Percentiles rank a stretch among this genome's conserved stretches.
Evolutionary conservation across 2,329 filamentous ascomycete genomes (phyloP).

Genomic region (Alternaria arborescens): DNA sequence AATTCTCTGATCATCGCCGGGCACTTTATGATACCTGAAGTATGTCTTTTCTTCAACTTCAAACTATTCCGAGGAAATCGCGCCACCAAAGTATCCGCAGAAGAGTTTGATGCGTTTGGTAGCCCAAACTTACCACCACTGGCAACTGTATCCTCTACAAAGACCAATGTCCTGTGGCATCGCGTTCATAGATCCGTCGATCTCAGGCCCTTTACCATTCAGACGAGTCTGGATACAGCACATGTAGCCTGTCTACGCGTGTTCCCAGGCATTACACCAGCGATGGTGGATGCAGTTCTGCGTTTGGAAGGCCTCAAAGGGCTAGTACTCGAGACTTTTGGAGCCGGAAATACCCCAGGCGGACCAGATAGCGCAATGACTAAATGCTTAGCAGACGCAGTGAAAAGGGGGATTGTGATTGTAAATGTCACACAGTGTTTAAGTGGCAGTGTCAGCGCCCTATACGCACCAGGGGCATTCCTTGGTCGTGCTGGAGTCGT

Average conservation of each 20-base stretch:
- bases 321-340: conserved; percentile 89
- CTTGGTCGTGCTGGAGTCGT: conserved; percentile 86
- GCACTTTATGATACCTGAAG: conserved; percentile 91
- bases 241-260: conserved; percentile 89
- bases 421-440: conserved; percentile 93
- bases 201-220: conserved; percentile 77
- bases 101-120: conserved; percentile 85
- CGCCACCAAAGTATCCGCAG: conserved; percentile 86
- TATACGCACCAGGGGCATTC: conserved; percentile 63
- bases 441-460: conserved; percentile 52
- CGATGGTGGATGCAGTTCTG: conserved; percentile 88
- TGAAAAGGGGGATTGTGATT: conserved; percentile 81
- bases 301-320: conserved; percentile 78
- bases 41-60: conserved; percentile 93
- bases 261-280: conserved; percentile 91
- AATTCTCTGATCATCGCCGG: conserved; percentile 89
- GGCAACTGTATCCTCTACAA: conserved; percentile 80
- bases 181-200: conserved; percentile 76
- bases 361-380: conserved; percentile 82
- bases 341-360: conserved; percentile 88
- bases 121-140: conserved; percentile 87
- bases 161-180: conserved; percentile 82
- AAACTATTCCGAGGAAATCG: conserved; percentile 88
- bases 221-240: conserved; percentile 80
- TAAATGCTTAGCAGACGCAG: conserved; percentile 77